Base-by-base conservation (phyloP, 73 alveolate species). In the Durusdinium trenchii region DNA sequence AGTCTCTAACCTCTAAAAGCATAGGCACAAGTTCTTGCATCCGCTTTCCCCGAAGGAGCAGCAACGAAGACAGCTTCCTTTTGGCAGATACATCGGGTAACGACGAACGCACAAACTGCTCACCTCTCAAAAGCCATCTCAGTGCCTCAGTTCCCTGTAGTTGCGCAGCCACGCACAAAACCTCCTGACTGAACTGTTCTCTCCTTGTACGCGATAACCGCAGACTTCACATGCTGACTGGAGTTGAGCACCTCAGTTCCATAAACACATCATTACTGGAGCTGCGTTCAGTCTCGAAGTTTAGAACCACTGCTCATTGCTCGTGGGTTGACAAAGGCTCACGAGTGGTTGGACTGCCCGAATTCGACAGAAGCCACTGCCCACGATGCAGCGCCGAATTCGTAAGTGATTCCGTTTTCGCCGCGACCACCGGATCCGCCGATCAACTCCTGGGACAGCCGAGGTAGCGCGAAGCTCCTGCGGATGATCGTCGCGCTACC, bases 351-450 rank as follows among this genome's bases (percentile, higher is more conserved):
- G n/a, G n/a, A n/a, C n/a, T n/a, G n/a, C n/a, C n/a, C n/a, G n/a
- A n/a, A n/a, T n/a, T n/a, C n/a, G n/a, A n/a, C n/a, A n/a, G n/a
- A n/a, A n/a, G n/a, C n/a, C n/a, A n/a, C n/a, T n/a, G n/a, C n/a
- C n/a, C n/a, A n/a, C n/a, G n/a, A 64, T 64, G 4, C 1, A 64
- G 79, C 60, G 36, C 78, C 95, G n/a, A n/a, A 42, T 50, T 85
- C 95, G 48, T 85, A 85, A 46, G 95, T 85, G 51, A 2, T 5
- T 23, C 95, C 95, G 45, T 85, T 82, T 54, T n/a, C n/a, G 81
- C 81, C 32, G 95, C 95, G 7, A 85, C 40, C 81, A 85, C 95
- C 45, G 95, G 95, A 47, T 85, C 78, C 78, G 36, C 95, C 95
- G n/a, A 85, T 85, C 42, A 85, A n/a, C 47, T 85, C 81, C 40